Percentiles rank a stretch among this genome's conserved stretches.
Evolutionary conservation across 2,329 filamentous ascomycete species (phyloP).

Genomic region (Pseudomassariella vexata): DNA sequence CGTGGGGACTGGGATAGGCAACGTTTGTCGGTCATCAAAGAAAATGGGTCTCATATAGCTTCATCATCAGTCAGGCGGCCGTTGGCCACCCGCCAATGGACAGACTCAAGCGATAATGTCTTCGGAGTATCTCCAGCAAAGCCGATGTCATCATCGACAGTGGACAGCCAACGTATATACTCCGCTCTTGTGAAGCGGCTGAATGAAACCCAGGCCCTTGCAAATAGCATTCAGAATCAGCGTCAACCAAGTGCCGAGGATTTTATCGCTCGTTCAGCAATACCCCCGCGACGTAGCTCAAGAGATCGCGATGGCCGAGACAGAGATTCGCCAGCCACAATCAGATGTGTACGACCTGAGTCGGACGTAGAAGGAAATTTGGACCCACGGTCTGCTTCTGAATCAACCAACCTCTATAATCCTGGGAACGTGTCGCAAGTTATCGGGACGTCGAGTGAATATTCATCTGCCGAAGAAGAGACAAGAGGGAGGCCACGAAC

Average conservation of each 20-base stretch:
- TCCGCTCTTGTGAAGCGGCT: conserved; percentile 57
- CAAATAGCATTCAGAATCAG: conserved; percentile 12
- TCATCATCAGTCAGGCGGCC: conserved; percentile 29
- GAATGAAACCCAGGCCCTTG: conserved; percentile 30
- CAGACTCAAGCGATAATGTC: too few species aligned
- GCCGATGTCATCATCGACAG: too few species aligned
- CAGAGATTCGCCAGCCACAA: conserved; percentile 1
- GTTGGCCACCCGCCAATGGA: too few species aligned
- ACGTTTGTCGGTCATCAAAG: conserved; percentile 59
- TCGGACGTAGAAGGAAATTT: too few species aligned
- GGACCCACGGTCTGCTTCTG: too few species aligned
- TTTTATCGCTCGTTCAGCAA: conserved; percentile 9
- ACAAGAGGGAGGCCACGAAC: too few species aligned
- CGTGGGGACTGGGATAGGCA: conserved; percentile 44
- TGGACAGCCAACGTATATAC: conserved; percentile 56
- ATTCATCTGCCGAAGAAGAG: too few species aligned
- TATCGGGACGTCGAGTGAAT: too few species aligned
- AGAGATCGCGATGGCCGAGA: conserved; percentile 3
- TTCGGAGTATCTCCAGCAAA: too few species aligned
- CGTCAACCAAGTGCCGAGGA: conserved; percentile 13
- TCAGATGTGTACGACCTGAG: conserved; percentile 5
- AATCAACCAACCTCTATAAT: too few species aligned
- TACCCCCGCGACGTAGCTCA: conserved; percentile 17
- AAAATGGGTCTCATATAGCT: conserved; percentile 40
- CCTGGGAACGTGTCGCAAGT: too few species aligned